Evolutionary conservation across 352 stramenopile genomes (phyloP), one percentile per base, ranked within the genome.

Genomic region (Phytopythium helicoides): DNA sequence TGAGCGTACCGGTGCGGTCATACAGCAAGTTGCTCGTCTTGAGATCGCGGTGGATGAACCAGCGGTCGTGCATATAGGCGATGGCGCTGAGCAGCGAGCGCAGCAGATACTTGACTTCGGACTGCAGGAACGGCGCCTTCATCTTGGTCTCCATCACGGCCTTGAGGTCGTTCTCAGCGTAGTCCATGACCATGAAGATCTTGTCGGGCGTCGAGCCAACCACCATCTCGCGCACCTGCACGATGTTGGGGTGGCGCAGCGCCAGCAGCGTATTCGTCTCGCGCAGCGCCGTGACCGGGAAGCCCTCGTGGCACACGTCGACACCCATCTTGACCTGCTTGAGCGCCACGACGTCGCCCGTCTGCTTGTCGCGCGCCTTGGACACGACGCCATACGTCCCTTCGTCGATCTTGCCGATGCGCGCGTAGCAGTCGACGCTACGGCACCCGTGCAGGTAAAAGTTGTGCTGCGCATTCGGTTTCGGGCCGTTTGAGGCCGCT

Each of bases 11-110:
- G 10, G 62, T 60, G 56, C 86, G 80, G 62, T 96, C 92, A 52
- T 99, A 98, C 6, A 99, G 67, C 62, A 99, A 79, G 59, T 99
- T 99, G 54, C 74, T 95, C n/a, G 95, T 98, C 78, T 99, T 99
- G 55, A 99, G 81, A 61, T 99, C 97, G 15, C 97, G 88, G 66
- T 99, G 97, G 28, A 99, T 86, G 60, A 84, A 91, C 76, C 91
- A 98, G 21, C 83, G 76, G 26, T 81, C 64, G 66, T 99, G 97
- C 73, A 99, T 98, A 66, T 91, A 87, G 11, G 68, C 76, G 35
- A 95, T 49, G 6, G 85, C 96, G 28, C 72, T 79, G 1, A 99
- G 64, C 31, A 99, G 79, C 57, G 96, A 95, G 57, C 89, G 63
- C 62, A 99, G 71, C 23, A 98, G 81, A 51, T 79, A 90, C 70